These are phyloP conservation scores for Silene latifolia DNA, from an alignment of 148 eudicot genomes.

Conservation along the genomic window DNA sequence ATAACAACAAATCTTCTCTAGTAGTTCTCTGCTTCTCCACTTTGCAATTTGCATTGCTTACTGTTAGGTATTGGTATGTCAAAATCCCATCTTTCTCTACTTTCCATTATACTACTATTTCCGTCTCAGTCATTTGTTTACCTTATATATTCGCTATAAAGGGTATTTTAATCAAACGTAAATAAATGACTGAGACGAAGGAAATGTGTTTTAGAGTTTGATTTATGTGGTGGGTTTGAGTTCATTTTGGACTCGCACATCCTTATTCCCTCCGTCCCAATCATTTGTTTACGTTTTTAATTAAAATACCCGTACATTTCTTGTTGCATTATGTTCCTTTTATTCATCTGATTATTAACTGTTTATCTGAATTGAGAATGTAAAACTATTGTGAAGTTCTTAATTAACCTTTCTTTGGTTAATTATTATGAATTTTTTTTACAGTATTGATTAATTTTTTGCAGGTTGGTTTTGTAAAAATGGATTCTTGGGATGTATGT, in stretches of 20 bases:
- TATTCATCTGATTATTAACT: background rate
- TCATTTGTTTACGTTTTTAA: background rate
- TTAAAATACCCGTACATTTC: background rate
- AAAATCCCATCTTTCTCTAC: slow-evolving; percentile 13
- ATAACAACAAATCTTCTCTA: too few species aligned
- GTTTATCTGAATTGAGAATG: too few species aligned
- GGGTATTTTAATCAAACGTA: background rate
- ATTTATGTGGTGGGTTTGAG: background rate
- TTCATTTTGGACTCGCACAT: too few species aligned
- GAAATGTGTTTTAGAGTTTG: background rate
- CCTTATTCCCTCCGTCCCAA: too few species aligned
- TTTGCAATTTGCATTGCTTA: slow-evolving; percentile 8
- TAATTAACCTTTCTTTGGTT: background rate
- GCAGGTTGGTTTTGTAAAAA: slow-evolving; percentile 21
- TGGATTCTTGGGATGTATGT: slow-evolving; percentile 40
- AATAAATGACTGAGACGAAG: too few species aligned
- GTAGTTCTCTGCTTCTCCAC: too few species aligned
- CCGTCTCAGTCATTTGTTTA: background rate
- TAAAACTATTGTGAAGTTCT: too few species aligned
- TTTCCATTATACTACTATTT: background rate
- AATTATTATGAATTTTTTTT: background rate
- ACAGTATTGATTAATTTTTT: slow-evolving; percentile 7
- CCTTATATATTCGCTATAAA: too few species aligned
- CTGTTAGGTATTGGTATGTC: slow-evolving; percentile 18
- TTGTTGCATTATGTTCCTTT: background rate